Conservation (phyloP, 2,329 filamentous ascomycete species). For the Phialophora expanda region DNA sequence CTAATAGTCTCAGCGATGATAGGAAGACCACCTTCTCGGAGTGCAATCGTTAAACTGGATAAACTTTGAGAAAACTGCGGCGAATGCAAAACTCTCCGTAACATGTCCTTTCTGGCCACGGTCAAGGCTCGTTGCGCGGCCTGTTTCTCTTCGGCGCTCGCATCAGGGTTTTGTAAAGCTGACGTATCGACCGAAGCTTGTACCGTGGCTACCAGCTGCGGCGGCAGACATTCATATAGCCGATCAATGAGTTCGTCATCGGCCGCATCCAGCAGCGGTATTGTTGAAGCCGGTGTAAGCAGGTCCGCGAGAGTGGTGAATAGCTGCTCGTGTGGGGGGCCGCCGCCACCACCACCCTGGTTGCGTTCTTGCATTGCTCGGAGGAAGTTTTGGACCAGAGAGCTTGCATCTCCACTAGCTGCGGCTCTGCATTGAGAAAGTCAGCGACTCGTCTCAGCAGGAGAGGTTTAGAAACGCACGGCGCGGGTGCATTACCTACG, state of each 20-base stretch:
- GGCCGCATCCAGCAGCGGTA: slow-evolving; percentile 74
- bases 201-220: slow-evolving; percentile 75
- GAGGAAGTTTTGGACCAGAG: slow-evolving; percentile 85
- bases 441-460: slow-evolving; percentile 47
- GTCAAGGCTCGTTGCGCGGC: slow-evolving; percentile 77
- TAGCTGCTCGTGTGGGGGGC: slow-evolving; percentile 60
- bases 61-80: slow-evolving; percentile 91
- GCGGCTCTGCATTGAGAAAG: slow-evolving; percentile 57
- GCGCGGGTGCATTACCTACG: slow-evolving; percentile 76
- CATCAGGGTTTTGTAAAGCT: slow-evolving; percentile 69
- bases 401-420: slow-evolving; percentile 71
- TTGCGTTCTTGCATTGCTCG: slow-evolving; percentile 71
- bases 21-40: slow-evolving; percentile 87
- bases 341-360: slow-evolving; percentile 53
- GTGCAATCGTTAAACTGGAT: slow-evolving; percentile 80
- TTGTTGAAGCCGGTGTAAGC: slow-evolving; percentile 75
- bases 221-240: slow-evolving; percentile 78
- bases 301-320: slow-evolving; percentile 89
- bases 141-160: slow-evolving; percentile 59
- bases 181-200: slow-evolving; percentile 68
- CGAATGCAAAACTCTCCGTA: slow-evolving; percentile 81
- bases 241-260: slow-evolving; percentile 70
- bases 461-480: slow-evolving; percentile 19
- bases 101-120: slow-evolving; percentile 77
- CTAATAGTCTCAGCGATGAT: slow-evolving; percentile 85